A percentile compares a stretch with the other conserved stretches of the same genome.
These are phyloP conservation scores for Ophiosphaerella herpotricha DNA, from an alignment of 2,329 filamentous ascomycete species.

Conservation along the genomic window DNA sequence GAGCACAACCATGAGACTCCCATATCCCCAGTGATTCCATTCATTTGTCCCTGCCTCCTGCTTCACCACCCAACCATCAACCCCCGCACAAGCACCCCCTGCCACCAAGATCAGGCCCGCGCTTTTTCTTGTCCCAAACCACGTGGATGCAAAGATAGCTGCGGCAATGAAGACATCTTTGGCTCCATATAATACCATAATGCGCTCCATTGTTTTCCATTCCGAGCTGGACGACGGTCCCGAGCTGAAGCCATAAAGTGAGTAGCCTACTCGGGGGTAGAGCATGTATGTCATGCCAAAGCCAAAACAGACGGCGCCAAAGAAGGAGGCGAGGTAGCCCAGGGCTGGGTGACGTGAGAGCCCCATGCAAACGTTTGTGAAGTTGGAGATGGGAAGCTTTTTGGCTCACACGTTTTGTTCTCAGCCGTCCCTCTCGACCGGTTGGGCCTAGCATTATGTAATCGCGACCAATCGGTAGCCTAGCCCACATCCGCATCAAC, in stretches of 20 bases:
- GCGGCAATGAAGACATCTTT: slow-evolving; percentile 58
- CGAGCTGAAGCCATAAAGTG: slow-evolving; percentile 45
- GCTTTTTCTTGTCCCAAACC: slow-evolving; percentile 46
- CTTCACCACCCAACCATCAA: slow-evolving; percentile 52
- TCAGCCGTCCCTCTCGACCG: too few species aligned
- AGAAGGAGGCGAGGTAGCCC: slow-evolving; percentile 20
- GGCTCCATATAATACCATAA: slow-evolving; percentile 55
- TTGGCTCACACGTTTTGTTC: not conserved
- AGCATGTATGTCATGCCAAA: slow-evolving; percentile 51
- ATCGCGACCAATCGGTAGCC: too few species aligned
- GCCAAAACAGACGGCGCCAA: slow-evolving; percentile 36
- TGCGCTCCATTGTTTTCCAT: slow-evolving; percentile 48
- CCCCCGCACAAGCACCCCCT: slow-evolving; percentile 49
- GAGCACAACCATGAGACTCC: slow-evolving; percentile 41
- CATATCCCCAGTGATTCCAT: slow-evolving; percentile 58
- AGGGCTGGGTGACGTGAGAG: slow-evolving; percentile 14
- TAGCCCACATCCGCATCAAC: not conserved
- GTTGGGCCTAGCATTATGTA: too few species aligned
- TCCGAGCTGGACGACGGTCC: slow-evolving; percentile 33
- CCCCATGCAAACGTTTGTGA: slow-evolving; percentile 6
- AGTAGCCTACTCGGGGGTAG: slow-evolving; percentile 40
- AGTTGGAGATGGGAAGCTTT: not conserved
- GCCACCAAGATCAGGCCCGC: slow-evolving; percentile 52
- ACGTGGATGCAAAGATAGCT: slow-evolving; percentile 45
- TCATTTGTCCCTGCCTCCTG: slow-evolving; percentile 46